A percentile compares a stretch with the other conserved stretches of the same genome.
These are phyloP conservation scores for Parasarocladium wereldwijsianum DNA, from an alignment of 2,329 filamentous ascomycete genomes.

Conservation along the genomic window DNA sequence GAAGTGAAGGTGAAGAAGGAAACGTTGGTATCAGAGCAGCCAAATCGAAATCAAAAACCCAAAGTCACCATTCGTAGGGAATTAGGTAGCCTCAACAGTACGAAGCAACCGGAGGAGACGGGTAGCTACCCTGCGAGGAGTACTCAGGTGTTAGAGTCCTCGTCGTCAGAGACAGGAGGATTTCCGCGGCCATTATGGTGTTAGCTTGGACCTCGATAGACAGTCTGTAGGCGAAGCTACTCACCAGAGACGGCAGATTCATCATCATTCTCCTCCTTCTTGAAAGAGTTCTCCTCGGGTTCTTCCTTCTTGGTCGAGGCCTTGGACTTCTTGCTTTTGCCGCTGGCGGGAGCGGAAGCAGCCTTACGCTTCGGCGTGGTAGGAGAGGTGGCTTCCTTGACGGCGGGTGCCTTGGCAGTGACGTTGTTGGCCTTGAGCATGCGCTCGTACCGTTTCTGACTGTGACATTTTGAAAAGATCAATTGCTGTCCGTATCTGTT, in stretches of 20 bases:
- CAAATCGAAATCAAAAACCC: no score
- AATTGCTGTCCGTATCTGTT: not conserved
- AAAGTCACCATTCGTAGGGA: no score
- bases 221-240: constrained; percentile 1
- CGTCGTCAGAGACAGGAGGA: no score
- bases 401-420: constrained; percentile 8
- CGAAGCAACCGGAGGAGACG: no score
- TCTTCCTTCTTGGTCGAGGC: constrained; percentile 11
- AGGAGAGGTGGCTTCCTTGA: constrained; percentile 8
- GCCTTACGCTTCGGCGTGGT: constrained; percentile 19
- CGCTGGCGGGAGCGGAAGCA: constrained; percentile 9
- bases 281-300: constrained; percentile 2
- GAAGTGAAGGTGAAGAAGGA: no score
- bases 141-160: no score
- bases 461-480: constrained; percentile 18
- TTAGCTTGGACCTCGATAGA: no score
- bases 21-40: no score
- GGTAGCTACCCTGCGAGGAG: no score
- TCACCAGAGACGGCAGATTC: constrained; percentile 14
- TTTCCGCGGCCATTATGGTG: no score
- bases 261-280: constrained; percentile 7
- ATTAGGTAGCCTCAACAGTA: no score
- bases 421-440: constrained; percentile 46
- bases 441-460: constrained; percentile 53
- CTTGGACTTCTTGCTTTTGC: constrained; percentile 10